Base-by-base conservation (phyloP, 768 basidiomycete species). In the Psilocybe azurescens region DNA sequence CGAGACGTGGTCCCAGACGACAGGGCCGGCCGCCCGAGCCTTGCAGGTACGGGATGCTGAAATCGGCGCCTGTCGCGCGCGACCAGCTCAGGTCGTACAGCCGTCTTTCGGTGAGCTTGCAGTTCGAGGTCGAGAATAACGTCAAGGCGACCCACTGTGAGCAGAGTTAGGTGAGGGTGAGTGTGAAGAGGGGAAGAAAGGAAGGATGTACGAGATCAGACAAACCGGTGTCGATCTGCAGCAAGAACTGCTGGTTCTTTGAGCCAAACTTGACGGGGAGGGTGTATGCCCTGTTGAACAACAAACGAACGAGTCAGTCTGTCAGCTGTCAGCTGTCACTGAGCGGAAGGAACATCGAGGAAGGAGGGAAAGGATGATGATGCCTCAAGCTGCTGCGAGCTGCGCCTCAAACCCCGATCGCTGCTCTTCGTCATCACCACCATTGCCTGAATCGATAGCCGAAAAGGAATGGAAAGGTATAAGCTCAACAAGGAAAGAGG, bases 211-310 rank as follows among this genome's bases (percentile, higher is more conserved):
- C 91, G 28, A 92, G 78, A 75, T 94, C 92, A 0, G 91, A 90
- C 0, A 91, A 93, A 32, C 93, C 93, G 0, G 89, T 91, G 67
- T 94, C 92, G 39, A 94, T 82, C 69, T 93, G 91, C 2, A 93
- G 74, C 5, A 83, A 86, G 24, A 89, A 74, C 24, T 79, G 81
- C 58, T 89, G 82, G 24, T 24, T 24, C 24, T 24, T 33, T 69
- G 53, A 3, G 10, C 91, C 90, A 24, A 91, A 77, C 18, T 69
- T 73, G 4, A 89, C 76, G 3, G 86, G 79, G n/a, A 91, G 72
- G 2, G 87, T 87, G 70, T 93, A 93, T 4, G 84, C 80, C 29
- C 91, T 93, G 67, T 53, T 2, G 33, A 24, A 24, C 24, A 24
- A 24, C 24, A 24, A 24, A 24, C 24, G 2, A 24, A 14, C 32